phyloP scores from a whole-genome alignment of 805 yeast genomes.

The Ogataea paraovalis region DNA sequence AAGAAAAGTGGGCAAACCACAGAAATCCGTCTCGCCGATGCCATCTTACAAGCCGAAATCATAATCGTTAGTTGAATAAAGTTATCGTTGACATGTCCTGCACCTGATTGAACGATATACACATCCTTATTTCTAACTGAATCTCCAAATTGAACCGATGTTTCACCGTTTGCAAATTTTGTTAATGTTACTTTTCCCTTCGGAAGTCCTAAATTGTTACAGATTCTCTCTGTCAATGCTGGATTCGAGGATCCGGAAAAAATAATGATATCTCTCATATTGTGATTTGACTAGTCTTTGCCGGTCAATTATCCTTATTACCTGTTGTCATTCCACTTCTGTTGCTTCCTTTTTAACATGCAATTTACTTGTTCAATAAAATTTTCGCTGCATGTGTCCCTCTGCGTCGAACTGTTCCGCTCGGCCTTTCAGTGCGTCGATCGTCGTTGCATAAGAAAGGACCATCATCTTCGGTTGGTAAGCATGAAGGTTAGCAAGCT shows the following conservation, averaged over 20 bases:
- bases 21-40: slow-evolving; percentile 83
- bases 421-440: not conserved
- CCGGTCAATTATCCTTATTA: too few species aligned
- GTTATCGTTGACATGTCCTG: slow-evolving; percentile 84
- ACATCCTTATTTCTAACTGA: slow-evolving; percentile 97
- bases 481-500: too few species aligned
- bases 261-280: slow-evolving; percentile 79
- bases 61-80: slow-evolving; percentile 78
- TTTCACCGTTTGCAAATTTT: slow-evolving; percentile 88
- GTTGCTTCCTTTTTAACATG: too few species aligned
- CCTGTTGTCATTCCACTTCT: too few species aligned
- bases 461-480: too few species aligned
- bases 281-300: too few species aligned
- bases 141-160: slow-evolving; percentile 78
- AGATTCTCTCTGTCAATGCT: slow-evolving; percentile 65
- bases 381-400: not conserved
- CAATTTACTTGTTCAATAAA: too few species aligned
- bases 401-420: not conserved
- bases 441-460: not conserved
- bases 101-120: slow-evolving; percentile 81
- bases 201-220: slow-evolving; percentile 70
- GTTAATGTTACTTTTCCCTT: slow-evolving; percentile 62
- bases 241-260: slow-evolving; percentile 93
- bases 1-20: slow-evolving; percentile 94
- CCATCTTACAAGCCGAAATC: slow-evolving; percentile 89